These are phyloP conservation scores for Zychaea mexicana DNA, from an alignment of 371 early-diverging fungal species.

Conservation along the genomic window DNA sequence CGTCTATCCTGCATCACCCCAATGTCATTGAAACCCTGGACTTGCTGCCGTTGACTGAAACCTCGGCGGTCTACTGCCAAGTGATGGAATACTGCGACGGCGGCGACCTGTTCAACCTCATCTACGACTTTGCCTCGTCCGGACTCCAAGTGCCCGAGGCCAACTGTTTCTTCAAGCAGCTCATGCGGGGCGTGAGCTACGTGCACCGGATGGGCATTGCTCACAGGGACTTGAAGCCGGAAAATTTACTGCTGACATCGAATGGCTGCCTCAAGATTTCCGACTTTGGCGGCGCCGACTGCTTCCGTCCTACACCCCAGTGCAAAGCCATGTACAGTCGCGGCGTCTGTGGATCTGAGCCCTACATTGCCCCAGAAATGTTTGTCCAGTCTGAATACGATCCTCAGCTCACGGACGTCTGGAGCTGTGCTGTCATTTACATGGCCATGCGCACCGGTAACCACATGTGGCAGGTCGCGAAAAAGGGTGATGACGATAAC, in stretches of 20 bases:
- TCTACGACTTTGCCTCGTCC: conserved; percentile 52
- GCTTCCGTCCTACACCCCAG: conserved; percentile 38
- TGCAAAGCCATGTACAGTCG: conserved; percentile 26
- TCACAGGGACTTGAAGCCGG: conserved; percentile 80
- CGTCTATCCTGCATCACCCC: conserved; percentile 60
- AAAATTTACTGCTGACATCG: conserved; percentile 75
- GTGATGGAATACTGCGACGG: conserved; percentile 77
- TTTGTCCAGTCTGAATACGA: conserved; percentile 32
- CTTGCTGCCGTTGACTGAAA: conserved; percentile 58
- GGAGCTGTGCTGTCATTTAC: conserved; percentile 43
- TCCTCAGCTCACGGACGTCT: conserved; percentile 39
- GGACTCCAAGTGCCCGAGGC: conserved; percentile 53
- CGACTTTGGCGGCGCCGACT: conserved; percentile 77
- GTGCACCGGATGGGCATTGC: conserved; percentile 71
- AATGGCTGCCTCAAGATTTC: conserved; percentile 84
- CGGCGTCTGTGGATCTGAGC: conserved; percentile 62
- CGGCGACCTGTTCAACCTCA: conserved; percentile 62
- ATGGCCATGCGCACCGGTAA: conserved; percentile 38
- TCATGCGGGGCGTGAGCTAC: conserved; percentile 67
- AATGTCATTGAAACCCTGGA: conserved; percentile 76
- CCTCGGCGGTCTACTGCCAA: conserved; percentile 59
- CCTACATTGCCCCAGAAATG: conserved; percentile 63
- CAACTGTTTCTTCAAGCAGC: conserved; percentile 61
- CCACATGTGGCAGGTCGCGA: conserved; percentile 40
- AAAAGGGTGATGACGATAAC: conserved; percentile 22